Evolutionary conservation across 164 flowering plant species (phyloP).

Genomic region (Cinnamomum micranthum): DNA sequence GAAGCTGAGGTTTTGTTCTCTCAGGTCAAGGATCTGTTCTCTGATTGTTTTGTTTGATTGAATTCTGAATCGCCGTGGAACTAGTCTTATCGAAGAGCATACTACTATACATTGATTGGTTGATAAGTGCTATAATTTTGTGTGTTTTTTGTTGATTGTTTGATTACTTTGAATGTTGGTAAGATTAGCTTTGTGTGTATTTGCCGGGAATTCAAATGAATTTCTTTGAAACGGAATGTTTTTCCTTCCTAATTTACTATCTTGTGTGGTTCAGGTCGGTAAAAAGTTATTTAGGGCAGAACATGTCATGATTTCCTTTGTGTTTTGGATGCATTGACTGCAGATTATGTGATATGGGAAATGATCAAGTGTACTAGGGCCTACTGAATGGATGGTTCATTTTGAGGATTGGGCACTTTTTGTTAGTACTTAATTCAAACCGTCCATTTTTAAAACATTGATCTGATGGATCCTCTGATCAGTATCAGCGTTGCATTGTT

Average conservation of each 20-base stretch:
- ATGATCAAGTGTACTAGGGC: neutral
- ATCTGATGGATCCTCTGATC: neutral
- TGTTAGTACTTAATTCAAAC: neutral
- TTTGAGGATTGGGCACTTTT: neutral
- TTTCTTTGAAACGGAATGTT: too few species aligned
- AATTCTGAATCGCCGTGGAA: neutral
- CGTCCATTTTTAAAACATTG: neutral
- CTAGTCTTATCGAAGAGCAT: too few species aligned
- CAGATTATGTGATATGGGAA: neutral
- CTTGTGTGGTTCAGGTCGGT: too few species aligned
- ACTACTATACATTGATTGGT: too few species aligned
- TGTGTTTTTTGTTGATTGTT: neutral
- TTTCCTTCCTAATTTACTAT: too few species aligned
- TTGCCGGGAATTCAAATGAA: too few species aligned
- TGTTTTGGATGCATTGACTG: too few species aligned
- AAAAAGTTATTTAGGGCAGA: too few species aligned
- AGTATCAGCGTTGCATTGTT: neutral
- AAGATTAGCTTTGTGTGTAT: neutral
- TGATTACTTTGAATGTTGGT: neutral
- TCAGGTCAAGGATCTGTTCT: conserved; percentile 36
- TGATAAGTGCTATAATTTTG: neutral
- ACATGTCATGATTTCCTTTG: too few species aligned
- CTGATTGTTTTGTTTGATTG: neutral
- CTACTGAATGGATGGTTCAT: neutral
- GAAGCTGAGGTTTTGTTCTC: conserved; percentile 56